Percentiles rank a stretch among this genome's conserved stretches.
phyloP scores from a whole-genome alignment of 1,284 basidiomycete genomes.

The Apiotrichum brassicae region DNA sequence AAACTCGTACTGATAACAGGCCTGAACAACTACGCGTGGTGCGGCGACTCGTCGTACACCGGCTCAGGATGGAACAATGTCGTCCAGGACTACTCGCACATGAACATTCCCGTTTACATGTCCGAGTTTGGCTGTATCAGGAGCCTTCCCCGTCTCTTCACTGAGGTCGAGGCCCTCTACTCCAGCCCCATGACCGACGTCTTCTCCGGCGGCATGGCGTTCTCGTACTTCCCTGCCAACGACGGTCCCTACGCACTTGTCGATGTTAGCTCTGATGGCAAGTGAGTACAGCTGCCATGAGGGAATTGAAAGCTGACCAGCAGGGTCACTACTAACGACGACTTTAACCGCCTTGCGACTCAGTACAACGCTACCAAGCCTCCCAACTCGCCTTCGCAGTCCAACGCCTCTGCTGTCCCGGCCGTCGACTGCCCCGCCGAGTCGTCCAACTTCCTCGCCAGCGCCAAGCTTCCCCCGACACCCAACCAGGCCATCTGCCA shows the following conservation, averaged over 20 bases:
- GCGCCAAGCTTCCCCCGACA: slow-evolving; percentile 68
- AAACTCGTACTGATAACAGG: slow-evolving; percentile 17
- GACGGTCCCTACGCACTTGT: slow-evolving; percentile 75
- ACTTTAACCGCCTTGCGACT: slow-evolving; percentile 61
- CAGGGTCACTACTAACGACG: slow-evolving; percentile 34
- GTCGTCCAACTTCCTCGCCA: slow-evolving; percentile 59
- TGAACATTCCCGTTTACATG: slow-evolving; percentile 79
- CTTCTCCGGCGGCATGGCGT: slow-evolving; percentile 84
- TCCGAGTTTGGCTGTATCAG: slow-evolving; percentile 80
- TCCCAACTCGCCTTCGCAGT: slow-evolving; percentile 60
- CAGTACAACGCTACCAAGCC: slow-evolving; percentile 58
- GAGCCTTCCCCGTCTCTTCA: slow-evolving; percentile 64
- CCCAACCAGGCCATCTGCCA: slow-evolving; percentile 71
- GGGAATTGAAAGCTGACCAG: slow-evolving; percentile 1
- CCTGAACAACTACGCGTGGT: slow-evolving; percentile 58
- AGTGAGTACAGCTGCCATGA: slow-evolving; percentile 23
- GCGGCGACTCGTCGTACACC: slow-evolving; percentile 60
- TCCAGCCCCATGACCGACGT: slow-evolving; percentile 63
- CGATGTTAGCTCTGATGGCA: slow-evolving; percentile 53
- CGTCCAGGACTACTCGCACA: slow-evolving; percentile 47
- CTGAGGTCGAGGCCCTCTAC: slow-evolving; percentile 69
- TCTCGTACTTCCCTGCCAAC: slow-evolving; percentile 64
- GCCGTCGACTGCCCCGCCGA: slow-evolving; percentile 63
- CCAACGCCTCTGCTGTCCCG: slow-evolving; percentile 52
- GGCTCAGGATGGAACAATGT: slow-evolving; percentile 50